Base-by-base conservation (phyloP, 352 stramenopile species). In the Phytophthora colocasiae region DNA sequence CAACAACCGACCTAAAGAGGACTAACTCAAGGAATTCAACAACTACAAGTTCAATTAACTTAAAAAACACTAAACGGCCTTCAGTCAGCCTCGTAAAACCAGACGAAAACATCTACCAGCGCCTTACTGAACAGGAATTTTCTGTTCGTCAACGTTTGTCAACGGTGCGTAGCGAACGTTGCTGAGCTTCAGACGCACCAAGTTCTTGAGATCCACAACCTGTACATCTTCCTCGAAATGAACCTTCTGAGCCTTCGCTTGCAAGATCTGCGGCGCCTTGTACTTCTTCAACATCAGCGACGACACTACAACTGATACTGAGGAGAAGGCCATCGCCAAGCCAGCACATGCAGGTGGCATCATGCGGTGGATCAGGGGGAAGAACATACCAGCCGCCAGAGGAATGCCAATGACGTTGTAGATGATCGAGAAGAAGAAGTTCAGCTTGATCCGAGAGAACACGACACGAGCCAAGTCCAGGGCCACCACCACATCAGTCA, bases 391-490 rank as follows among this genome's bases (percentile, higher is more conserved):
- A n/a, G 88, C 83, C 1, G 89, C 89, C 41, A 97, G 67, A 31
- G 89, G 89, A 46, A 97, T 96, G 7, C 85, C 83, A 1, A 96
- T 36, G 14, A 89, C 64, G 67, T 97, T 97, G 83, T 97, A 97
- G 34, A 85, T 78, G 62, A 97, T 81, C 45, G 89, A 93, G 52
- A 91, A 95, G 71, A 96, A 91, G 39, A 96, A 92, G 69, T 97
- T 97, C 34, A 96, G 64, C 27, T 80, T 78, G 71, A 97, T 97
- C 48, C 90, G 90, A 43, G 59, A 75, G 63, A 95, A 96, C 39
- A 94, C 85, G 11, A 87, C 81, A 19, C 85, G 89, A 38, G 90
- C 86, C 5, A 97, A 73, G 55, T 96, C 83, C 36, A 96, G 55
- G 0, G 90, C 90, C 12, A 92, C 84, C 17, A 96, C 82, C n/a